Evolutionary conservation across 225 moss, liverwort and hornwort species (phyloP), one percentile per base, ranked within the genome.

Genomic region (Marchantia paleacea): DNA sequence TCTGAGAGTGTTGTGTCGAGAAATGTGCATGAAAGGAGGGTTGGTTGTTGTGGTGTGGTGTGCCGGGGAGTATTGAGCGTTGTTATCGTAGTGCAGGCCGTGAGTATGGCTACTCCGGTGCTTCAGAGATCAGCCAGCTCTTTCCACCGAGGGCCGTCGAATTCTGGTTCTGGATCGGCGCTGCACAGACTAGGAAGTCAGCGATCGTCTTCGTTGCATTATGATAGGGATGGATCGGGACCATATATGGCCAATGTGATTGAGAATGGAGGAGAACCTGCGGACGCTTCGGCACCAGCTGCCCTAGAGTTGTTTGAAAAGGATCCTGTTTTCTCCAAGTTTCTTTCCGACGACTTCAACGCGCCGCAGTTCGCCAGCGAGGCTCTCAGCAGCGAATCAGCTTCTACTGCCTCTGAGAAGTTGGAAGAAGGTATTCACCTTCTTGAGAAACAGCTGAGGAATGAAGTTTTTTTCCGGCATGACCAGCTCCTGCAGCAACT

Each of bases 381-480:
- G 77, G 95, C 97, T 0, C 86, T 97, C 12, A 87, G 93, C 81
- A 92, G 90, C 79, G 97, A 94, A 80, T 95, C 95, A 20, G 92
- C 97, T 18, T 92, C 97, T 57, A 92, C 97, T n/a, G 94, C 97
- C 19, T 93, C 93, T 12, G 97, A 97, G 85, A 97, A 97, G 82
- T 81, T 97, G 73, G 93, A 91, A 75, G 97, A 97, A 76, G 97
- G 97, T 48, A 95, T 97, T 57, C 91, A 87, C 70, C 82, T 95
- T n/a, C 82, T 97, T 64, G 97, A 97, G 91, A 93, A 90, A 77
- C 97, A 97, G 93, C 90, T 97, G 54, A 88, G 95, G 49, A 95
- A 88, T 84, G 97, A 97, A 83, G 95, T 97, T 22, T 87, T 85
- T 72, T 84, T 95, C 24, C 87, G 95, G 71, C 97, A 95, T 29